phyloP scores from a whole-genome alignment of 1,284 basidiomycete genomes.

The Volvariella surrecta region DNA sequence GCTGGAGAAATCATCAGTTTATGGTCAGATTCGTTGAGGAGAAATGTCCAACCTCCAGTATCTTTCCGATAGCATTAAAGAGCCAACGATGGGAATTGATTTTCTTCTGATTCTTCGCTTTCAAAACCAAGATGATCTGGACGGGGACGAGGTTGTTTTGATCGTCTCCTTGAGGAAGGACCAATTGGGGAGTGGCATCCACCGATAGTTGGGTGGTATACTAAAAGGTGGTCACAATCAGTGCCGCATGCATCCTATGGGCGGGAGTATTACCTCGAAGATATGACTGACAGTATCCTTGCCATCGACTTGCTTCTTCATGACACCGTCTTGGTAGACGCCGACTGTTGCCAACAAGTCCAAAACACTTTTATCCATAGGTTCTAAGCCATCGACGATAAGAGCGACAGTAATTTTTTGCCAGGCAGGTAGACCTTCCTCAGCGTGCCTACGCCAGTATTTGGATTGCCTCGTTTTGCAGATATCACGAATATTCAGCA shows the following conservation, averaged over 20 bases:
- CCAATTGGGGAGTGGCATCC: slow-evolving; percentile 81
- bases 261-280: slow-evolving; percentile 60
- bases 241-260: background rate
- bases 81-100: slow-evolving; percentile 97
- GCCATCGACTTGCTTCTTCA: slow-evolving; percentile 92
- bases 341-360: slow-evolving; percentile 85
- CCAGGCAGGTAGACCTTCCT: slow-evolving; percentile 88
- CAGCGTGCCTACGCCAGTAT: slow-evolving; percentile 81
- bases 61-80: slow-evolving; percentile 91
- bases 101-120: slow-evolving; percentile 97
- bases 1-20: slow-evolving; percentile 33
- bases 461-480: slow-evolving; percentile 95
- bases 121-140: slow-evolving; percentile 91
- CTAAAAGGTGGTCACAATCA: slow-evolving; percentile 26
- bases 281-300: slow-evolving; percentile 91
- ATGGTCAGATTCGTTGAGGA: background rate
- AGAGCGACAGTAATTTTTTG: slow-evolving; percentile 89
- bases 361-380: slow-evolving; percentile 93
- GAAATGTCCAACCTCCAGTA: slow-evolving; percentile 53
- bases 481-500: slow-evolving; percentile 98
- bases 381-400: slow-evolving; percentile 90
- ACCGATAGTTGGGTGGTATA: slow-evolving; percentile 91
- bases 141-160: slow-evolving; percentile 92
- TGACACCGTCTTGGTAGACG: slow-evolving; percentile 89
- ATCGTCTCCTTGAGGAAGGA: slow-evolving; percentile 84